These are phyloP conservation scores for Trichocomaceae sp. DNA, from an alignment of 2,329 filamentous ascomycete species.

Conservation along the genomic window DNA sequence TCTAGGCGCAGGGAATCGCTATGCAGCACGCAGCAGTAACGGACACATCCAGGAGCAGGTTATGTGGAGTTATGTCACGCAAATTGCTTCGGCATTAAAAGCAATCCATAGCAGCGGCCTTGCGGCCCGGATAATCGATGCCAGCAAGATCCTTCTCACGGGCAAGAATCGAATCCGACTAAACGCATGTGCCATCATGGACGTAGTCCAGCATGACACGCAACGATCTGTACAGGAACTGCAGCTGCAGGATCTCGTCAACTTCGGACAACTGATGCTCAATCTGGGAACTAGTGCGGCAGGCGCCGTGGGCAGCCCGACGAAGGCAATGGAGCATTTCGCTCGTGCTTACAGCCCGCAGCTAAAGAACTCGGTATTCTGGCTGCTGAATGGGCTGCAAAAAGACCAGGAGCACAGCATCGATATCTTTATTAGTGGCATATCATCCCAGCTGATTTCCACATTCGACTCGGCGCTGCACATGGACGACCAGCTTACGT, in stretches of 20 bases:
- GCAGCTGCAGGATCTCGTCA: constrained; percentile 79
- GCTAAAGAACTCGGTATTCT: constrained; percentile 70
- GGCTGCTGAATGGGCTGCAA: constrained; percentile 66
- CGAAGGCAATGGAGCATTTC: constrained; percentile 68
- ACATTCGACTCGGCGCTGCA: constrained; percentile 75
- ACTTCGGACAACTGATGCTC: constrained; percentile 79
- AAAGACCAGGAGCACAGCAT: constrained; percentile 61
- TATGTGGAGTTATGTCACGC: constrained; percentile 86
- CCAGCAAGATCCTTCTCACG: constrained; percentile 83
- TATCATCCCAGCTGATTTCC: constrained; percentile 68
- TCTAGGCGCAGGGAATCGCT: constrained; percentile 34
- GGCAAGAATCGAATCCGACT: constrained; percentile 84
- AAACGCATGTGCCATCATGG: constrained; percentile 80
- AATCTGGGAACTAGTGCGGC: constrained; percentile 66
- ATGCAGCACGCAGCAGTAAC: constrained; percentile 36
- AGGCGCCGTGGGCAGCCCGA: constrained; percentile 55
- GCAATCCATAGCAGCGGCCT: constrained; percentile 74
- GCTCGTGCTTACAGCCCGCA: constrained; percentile 69
- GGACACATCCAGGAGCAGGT: constrained; percentile 61
- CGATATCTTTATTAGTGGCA: constrained; percentile 69
- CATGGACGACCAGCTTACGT: constrained; percentile 65
- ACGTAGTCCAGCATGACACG: constrained; percentile 77
- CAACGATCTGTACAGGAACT: constrained; percentile 64
- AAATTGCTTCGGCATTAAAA: constrained; percentile 81
- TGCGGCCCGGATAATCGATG: constrained; percentile 77